Evolutionary conservation across 176 grass and related monocot genomes (phyloP).

Genomic region (Puccinellia tenuiflora): DNA sequence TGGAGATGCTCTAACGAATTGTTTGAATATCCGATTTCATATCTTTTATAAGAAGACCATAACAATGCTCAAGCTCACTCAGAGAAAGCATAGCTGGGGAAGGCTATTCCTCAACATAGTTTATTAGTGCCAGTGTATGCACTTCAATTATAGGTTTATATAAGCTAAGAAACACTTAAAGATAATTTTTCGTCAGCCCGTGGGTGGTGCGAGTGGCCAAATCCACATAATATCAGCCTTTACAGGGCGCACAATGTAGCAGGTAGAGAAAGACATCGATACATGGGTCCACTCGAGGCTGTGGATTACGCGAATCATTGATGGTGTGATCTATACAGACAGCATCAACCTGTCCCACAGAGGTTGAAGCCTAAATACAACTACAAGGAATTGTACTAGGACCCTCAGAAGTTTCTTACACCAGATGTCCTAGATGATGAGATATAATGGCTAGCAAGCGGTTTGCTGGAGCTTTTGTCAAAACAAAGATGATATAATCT

Average conservation of each 20-base stretch:
- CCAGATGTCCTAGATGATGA: slow-evolving; percentile 82
- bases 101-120: slow-evolving; percentile 5
- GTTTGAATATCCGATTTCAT: neutral
- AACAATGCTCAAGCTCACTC: neutral
- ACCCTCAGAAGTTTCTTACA: slow-evolving; percentile 62
- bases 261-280: slow-evolving; percentile 84
- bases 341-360: slow-evolving; percentile 51
- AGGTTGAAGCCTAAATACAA: slow-evolving; percentile 58
- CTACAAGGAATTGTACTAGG: slow-evolving; percentile 54
- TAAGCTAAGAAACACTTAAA: slow-evolving; percentile 9
- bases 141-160: slow-evolving; percentile 18
- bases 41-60: neutral
- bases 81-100: neutral
- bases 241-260: slow-evolving; percentile 47
- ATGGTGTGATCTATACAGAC: slow-evolving; percentile 67
- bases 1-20: no score
- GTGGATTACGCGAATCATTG: slow-evolving; percentile 87
- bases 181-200: slow-evolving; percentile 52
- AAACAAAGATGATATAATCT: slow-evolving; percentile 12
- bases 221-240: slow-evolving; percentile 56
- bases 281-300: slow-evolving; percentile 89
- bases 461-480: neutral
- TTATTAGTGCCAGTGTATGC: slow-evolving; percentile 15
- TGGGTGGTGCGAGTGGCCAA: slow-evolving; percentile 66
- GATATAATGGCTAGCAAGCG: slow-evolving; percentile 50